Evolutionary conservation across 2,329 filamentous ascomycete species (phyloP).

Genomic region (Escovopsis weberi): DNA sequence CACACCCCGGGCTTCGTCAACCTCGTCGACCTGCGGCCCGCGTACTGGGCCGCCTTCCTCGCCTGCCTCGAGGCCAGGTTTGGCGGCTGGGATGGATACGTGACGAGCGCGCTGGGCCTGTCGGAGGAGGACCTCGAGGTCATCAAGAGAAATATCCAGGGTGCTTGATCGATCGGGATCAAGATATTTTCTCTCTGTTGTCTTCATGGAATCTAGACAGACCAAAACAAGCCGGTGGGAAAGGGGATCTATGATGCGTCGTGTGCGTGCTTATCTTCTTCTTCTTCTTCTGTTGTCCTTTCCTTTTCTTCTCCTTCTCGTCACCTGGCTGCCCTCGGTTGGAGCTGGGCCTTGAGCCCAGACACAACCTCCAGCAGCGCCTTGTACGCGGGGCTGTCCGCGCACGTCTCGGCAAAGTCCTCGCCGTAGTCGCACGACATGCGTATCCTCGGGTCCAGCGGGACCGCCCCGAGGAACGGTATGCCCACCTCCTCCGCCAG

Average conservation of each 20-base stretch:
- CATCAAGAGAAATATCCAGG: slow-evolving; percentile 32
- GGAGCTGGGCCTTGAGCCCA: background rate
- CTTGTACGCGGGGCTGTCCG: slow-evolving; percentile 78
- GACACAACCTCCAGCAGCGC: slow-evolving; percentile 72
- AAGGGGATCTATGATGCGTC: no score
- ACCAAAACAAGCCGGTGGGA: background rate
- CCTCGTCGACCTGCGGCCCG: slow-evolving; percentile 26
- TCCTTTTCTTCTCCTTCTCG: no score
- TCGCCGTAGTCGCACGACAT: slow-evolving; percentile 97
- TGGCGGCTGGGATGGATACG: slow-evolving; percentile 36
- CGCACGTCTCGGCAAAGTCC: slow-evolving; percentile 89
- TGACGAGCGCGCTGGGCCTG: slow-evolving; percentile 30
- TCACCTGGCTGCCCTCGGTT: no score
- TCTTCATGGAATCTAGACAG: background rate
- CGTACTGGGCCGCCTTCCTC: slow-evolving; percentile 32
- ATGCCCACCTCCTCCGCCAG: slow-evolving; percentile 78
- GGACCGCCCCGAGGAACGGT: slow-evolving; percentile 78
- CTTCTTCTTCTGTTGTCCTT: no score
- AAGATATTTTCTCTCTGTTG: no score
- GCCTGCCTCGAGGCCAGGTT: slow-evolving; percentile 27
- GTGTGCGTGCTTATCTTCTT: no score
- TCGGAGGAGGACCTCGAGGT: slow-evolving; percentile 28
- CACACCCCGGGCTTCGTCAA: slow-evolving; percentile 35
- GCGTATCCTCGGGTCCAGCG: slow-evolving; percentile 82
- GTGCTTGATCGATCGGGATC: background rate